phyloP scores from a whole-genome alignment of 2,329 filamentous ascomycete genomes.

The Plenodomus biglobosus region DNA sequence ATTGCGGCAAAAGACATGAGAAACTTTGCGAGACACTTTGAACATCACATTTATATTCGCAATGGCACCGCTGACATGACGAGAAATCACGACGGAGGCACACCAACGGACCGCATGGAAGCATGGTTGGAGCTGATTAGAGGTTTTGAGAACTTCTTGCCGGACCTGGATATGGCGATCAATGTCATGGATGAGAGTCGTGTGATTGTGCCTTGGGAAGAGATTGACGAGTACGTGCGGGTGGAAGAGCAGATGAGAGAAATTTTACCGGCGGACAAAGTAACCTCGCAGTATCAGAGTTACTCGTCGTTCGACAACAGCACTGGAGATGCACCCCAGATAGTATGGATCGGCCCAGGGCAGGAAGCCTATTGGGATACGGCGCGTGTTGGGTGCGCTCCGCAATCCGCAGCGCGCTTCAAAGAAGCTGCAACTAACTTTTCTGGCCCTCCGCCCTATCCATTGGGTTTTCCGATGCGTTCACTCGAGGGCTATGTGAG shows the following conservation, averaged over 20 bases:
- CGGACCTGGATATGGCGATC: conserved; percentile 52
- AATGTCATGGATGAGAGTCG: conserved; percentile 55
- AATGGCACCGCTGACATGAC: conserved; percentile 41
- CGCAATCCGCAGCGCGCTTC: conserved; percentile 42
- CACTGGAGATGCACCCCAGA: conserved; percentile 28
- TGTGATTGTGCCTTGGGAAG: conserved; percentile 52
- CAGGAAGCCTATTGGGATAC: conserved; percentile 47
- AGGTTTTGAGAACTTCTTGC: conserved; percentile 43
- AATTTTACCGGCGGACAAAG: conserved; percentile 29
- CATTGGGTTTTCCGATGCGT: conserved; percentile 25
- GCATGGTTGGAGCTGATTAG: conserved; percentile 47
- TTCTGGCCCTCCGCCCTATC: conserved; percentile 36
- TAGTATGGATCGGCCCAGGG: conserved; percentile 28
- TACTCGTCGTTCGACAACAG: conserved; percentile 27
- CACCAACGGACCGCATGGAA: conserved; percentile 42
- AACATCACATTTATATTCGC: conserved; percentile 46
- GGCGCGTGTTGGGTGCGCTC: conserved; percentile 47
- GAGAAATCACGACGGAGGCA: conserved; percentile 20
- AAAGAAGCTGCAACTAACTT: conserved; percentile 41
- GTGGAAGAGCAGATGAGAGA: conserved; percentile 34
- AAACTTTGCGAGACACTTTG: conserved; percentile 43
- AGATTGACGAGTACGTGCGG: conserved; percentile 45
- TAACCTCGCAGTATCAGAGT: conserved; percentile 16
- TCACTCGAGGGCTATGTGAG: conserved; percentile 50
- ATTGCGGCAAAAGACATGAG: conserved; percentile 47